These are phyloP conservation scores for Penicillium samsonianum DNA, from an alignment of 495 filamentous ascomycete species.

Conservation along the genomic window DNA sequence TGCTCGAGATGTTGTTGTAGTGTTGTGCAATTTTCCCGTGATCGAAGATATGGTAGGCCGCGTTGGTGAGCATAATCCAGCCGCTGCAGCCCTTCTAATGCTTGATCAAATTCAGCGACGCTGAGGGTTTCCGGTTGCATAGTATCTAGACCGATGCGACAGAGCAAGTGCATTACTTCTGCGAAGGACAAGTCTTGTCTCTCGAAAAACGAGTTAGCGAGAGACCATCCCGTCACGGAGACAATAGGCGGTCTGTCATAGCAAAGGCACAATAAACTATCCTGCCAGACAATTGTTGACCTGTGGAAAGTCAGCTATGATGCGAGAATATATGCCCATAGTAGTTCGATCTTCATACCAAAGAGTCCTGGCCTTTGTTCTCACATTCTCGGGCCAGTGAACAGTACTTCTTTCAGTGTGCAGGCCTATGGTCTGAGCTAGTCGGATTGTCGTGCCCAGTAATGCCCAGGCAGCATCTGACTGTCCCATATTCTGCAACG, in stretches of 20 bases:
- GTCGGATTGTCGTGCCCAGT: conserved; percentile 45
- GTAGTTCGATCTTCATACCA: too few relatives aligned
- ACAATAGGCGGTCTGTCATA: conserved; percentile 40
- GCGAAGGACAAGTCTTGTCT: conserved; percentile 26
- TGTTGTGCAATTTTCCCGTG: conserved; percentile 27
- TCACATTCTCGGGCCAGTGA: conserved; percentile 30
- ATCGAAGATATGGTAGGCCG: conserved; percentile 24
- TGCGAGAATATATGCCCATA: too few relatives aligned
- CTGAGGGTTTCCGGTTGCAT: conserved; percentile 17
- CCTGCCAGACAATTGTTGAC: conserved; percentile 41
- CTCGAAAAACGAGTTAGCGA: too few relatives aligned
- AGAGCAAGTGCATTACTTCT: conserved; percentile 35
- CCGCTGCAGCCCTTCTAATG: conserved; percentile 24
- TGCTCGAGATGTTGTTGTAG: conserved; percentile 41
- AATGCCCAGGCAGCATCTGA: conserved; percentile 52
- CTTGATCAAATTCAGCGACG: conserved; percentile 11
- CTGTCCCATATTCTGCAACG: conserved; percentile 51
- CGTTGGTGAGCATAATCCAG: conserved; percentile 28
- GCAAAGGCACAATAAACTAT: conserved; percentile 39
- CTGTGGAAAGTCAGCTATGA: not conserved
- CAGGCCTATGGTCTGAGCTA: conserved; percentile 49
- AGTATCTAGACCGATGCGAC: conserved; percentile 31
- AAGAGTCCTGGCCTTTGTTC: conserved; percentile 20
- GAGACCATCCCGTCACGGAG: conserved; percentile 24
- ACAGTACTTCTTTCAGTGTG: conserved; percentile 33